Conservation (phyloP, 352 stramenopile species). For the Pythium guiyangense region DNA sequence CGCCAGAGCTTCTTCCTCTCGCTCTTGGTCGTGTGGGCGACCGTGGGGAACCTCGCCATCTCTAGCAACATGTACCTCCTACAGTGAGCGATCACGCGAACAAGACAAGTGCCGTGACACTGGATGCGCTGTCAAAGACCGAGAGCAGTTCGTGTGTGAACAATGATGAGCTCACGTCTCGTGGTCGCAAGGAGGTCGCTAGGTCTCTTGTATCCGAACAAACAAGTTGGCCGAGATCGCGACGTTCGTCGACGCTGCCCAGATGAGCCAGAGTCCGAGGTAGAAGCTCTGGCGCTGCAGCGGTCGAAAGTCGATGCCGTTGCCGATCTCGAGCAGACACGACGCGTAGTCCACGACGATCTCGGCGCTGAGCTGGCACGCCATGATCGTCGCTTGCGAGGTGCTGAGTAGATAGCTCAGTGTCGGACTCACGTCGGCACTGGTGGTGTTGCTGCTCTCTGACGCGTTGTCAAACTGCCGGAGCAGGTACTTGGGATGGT, state of each 20-base stretch:
- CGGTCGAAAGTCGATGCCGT: neutral
- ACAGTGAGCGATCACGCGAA: too few species aligned
- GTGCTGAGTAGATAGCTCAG: neutral
- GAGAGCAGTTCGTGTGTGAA: too few species aligned
- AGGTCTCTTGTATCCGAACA: too few species aligned
- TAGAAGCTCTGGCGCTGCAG: slow-evolving; percentile 4
- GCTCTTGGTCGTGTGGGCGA: slow-evolving; percentile 1
- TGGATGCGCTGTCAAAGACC: too few species aligned
- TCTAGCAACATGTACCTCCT: neutral
- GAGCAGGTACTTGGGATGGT: slow-evolving; percentile 9
- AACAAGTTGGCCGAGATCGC: neutral
- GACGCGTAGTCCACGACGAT: slow-evolving; percentile 20
- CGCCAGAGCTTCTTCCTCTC: slow-evolving; percentile 13
- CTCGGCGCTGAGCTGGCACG: slow-evolving; percentile 15
- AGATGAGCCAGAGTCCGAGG: neutral
- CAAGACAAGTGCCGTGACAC: too few species aligned
- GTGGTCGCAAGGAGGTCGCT: too few species aligned
- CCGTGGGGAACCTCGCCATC: neutral
- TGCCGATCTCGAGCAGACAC: slow-evolving; percentile 15
- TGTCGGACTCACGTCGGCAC: too few species aligned
- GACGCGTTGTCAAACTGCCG: too few species aligned
- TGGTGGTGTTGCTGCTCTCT: neutral
- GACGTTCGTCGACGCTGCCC: neutral
- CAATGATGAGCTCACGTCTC: too few species aligned
- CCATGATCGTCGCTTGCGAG: slow-evolving; percentile 8